Base-by-base conservation (phyloP, 345 rosid species). In the Murraya paniculata region DNA sequence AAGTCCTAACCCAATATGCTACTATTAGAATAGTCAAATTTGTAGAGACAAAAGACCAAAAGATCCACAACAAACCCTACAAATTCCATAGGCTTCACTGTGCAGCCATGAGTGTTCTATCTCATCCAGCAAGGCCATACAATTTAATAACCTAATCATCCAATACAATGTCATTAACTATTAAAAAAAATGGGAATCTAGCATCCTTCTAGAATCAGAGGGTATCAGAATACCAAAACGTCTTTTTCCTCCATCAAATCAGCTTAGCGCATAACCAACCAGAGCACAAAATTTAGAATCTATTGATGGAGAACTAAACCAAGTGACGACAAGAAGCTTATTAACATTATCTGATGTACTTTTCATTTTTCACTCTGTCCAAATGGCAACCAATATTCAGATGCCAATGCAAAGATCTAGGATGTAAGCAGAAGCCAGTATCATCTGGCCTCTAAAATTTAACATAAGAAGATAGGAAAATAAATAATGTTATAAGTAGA, bases 261-360 rank as follows among this genome's bases (percentile, higher is more conserved):
- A 77, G 50, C 73, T 31, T 48, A 30, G 61, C 24, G 6, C 60
- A 10, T 45, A 50, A 75, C 48, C 70, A 41, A 70, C 41, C 31
- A 70, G 38, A 35, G 41, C 39, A 70, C 76, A 68, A 68, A 71
- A 60, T 65, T 50, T 24, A 73, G 36, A 74, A 69, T 64, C 71
- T 53, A n/a, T 27, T 33, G 33, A 45, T 64, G 70, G 28, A 39
- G 13, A 21, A 38, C 27, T 35, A 24, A 77, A 72, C 67, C 73
- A 81, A 53, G 76, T 66, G 65, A 69, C 57, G 69, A 62, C 81
- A 71, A 39, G 74, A 66, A 68, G 72, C 75, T 77, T 80, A 85
- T 87, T 85, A 13, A 65, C 86, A 79, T 80, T 64, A 79, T 80
- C 71, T 45, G 45, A 72, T 82, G 77, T 71, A 67, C 58, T 72